Percentiles rank a stretch among this genome's conserved stretches.
phyloP scores from a whole-genome alignment of 2,329 filamentous ascomycete genomes.

The Mycosphaerella arachidis region DNA sequence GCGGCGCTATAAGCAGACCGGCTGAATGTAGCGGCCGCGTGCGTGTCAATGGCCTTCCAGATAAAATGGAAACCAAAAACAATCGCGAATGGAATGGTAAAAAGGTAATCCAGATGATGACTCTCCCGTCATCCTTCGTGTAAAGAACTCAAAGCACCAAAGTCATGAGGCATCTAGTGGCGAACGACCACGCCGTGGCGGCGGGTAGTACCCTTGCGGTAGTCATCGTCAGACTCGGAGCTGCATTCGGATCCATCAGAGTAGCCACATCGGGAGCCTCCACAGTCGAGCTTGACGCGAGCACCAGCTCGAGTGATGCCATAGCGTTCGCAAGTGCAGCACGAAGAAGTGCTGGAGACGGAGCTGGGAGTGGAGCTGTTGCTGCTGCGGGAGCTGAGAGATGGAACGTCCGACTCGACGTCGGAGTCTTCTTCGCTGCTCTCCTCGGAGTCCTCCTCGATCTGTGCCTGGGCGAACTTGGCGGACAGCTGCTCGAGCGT shows the following conservation, averaged over 20 bases:
- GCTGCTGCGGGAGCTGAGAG: slow-evolving; percentile 72
- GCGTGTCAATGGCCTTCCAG: background rate
- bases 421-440: slow-evolving; percentile 40
- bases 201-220: slow-evolving; percentile 36
- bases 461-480: slow-evolving; percentile 49
- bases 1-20: slow-evolving; percentile 12
- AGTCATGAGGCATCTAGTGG: slow-evolving; percentile 11
- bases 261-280: slow-evolving; percentile 81
- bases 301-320: slow-evolving; percentile 88
- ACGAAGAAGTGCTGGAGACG: slow-evolving; percentile 49
- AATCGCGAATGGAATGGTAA: slow-evolving; percentile 9
- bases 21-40: slow-evolving; percentile 11
- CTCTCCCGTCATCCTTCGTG: background rate
- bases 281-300: slow-evolving; percentile 93
- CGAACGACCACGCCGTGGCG: slow-evolving; percentile 45
- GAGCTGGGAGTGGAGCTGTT: slow-evolving; percentile 55
- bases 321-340: slow-evolving; percentile 92
- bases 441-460: slow-evolving; percentile 65
- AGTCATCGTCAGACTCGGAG: slow-evolving; percentile 57
- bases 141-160: background rate
- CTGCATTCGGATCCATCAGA: slow-evolving; percentile 66
- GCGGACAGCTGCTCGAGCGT: slow-evolving; percentile 71
- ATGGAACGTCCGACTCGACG: slow-evolving; percentile 37
- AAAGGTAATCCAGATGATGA: background rate
- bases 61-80: slow-evolving; percentile 8